Base-by-base conservation (phyloP, 805 yeast genomes). In the Kluyveromyces siamensis region DNA sequence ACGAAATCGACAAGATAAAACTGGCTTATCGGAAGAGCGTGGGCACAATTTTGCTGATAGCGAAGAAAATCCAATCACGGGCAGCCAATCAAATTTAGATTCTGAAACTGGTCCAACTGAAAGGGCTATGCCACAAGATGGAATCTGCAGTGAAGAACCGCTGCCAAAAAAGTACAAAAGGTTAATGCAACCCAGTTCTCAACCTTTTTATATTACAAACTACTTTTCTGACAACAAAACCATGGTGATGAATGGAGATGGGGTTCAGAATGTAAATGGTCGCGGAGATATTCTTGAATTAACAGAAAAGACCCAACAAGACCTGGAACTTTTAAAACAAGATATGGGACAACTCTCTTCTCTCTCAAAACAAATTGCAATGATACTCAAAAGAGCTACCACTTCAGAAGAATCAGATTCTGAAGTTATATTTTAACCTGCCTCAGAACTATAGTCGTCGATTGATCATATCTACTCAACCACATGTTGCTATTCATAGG, bases 351-450 rank as follows among this genome's bases (percentile, higher is more conserved):
- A 43, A 21, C 39, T 43, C 4, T 43, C 45, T 14, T 10, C 38
- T 2, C 39, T 43, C n/a, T 43, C 45, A 9, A 43, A 35, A 18
- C 45, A 43, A 21, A 43, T 43, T 16, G 45, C 45, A 17, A n/a
- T 14, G 13, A 25, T 33, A 21, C 36, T 43, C 8, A 43, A 36
- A 16, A n/a, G 39, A n/a, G 45, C 36, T 35, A 43, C 45, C 2
- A 5, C 45, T 17, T 47, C 44, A 19, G 51, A 51, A 25, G 47
- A 45, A 2, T 33, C 38, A 6, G 51, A 45, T 10, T 18, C 27
- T 5, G 37, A 41, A 9, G 44, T 11, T 30, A 4, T 8, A 30
- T 30, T 30, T 30, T 30, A 13, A 30, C 6, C 6, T 3, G 25
- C 25, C 6, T 21, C 6, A 21, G 25, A 21, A 21, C 25, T 21